These are phyloP conservation scores for Excoecaria agallocha DNA, from an alignment of 345 rosid genomes.

Conservation along the genomic window DNA sequence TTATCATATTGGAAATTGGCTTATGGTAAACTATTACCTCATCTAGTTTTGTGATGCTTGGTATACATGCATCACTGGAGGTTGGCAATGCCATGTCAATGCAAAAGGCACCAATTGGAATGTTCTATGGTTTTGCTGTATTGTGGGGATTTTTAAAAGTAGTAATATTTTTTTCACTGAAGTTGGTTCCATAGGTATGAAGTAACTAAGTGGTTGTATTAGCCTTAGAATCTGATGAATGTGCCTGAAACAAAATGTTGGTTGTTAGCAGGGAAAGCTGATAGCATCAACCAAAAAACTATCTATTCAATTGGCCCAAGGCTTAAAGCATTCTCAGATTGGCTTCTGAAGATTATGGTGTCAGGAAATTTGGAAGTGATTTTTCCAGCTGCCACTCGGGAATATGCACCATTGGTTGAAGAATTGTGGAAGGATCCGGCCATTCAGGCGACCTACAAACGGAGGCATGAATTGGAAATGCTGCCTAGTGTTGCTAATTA, in stretches of 20 bases:
- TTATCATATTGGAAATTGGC: too few relatives aligned
- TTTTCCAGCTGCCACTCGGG: slow-evolving; percentile 95
- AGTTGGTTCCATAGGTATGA: too few relatives aligned
- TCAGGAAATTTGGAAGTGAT: slow-evolving; percentile 79
- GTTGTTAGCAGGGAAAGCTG: slow-evolving; percentile 42
- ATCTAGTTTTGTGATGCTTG: too few relatives aligned
- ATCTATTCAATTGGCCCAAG: slow-evolving; percentile 74
- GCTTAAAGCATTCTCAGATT: slow-evolving; percentile 86
- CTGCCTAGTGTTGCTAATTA: slow-evolving; percentile 84
- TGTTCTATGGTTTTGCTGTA: too few relatives aligned
- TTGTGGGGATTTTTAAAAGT: too few relatives aligned
- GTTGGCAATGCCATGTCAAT: too few relatives aligned
- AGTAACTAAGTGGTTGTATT: neutral
- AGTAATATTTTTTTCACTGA: too few relatives aligned
- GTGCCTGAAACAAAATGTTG: slow-evolving; percentile 16
- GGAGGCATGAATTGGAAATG: slow-evolving; percentile 71
- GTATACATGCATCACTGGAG: too few relatives aligned
- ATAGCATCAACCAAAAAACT: slow-evolving; percentile 31
- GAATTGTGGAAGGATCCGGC: slow-evolving; percentile 90
- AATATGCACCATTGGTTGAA: slow-evolving; percentile 91
- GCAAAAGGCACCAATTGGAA: too few relatives aligned
- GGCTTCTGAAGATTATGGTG: slow-evolving; percentile 92
- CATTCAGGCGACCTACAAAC: slow-evolving; percentile 71
- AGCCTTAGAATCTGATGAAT: neutral
- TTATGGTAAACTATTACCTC: too few relatives aligned